These are phyloP conservation scores for Anthoceros angustus DNA, from an alignment of 225 moss, liverwort and hornwort genomes.

Conservation along the genomic window DNA sequence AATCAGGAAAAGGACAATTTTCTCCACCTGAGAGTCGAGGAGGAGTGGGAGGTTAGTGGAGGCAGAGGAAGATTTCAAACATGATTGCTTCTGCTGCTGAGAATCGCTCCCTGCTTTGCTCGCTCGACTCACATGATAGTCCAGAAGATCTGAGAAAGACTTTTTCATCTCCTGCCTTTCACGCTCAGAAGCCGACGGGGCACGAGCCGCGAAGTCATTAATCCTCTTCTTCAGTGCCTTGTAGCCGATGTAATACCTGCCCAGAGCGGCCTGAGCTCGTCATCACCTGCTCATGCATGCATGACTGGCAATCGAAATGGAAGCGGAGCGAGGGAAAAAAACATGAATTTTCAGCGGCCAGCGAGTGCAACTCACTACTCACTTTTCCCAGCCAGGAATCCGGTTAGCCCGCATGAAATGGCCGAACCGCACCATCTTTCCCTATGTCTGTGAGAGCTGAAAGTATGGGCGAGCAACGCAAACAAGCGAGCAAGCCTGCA, in stretches of 20 bases:
- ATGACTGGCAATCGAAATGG: not conserved
- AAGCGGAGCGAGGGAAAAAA: not conserved
- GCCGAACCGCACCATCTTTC: slow-evolving; percentile 54
- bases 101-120: not conserved
- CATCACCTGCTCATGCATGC: not conserved
- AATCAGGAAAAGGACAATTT: slow-evolving; percentile 75
- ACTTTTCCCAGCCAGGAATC: slow-evolving; percentile 55
- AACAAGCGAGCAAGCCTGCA: too few relatives aligned
- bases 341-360: slow-evolving; percentile 4
- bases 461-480: too few relatives aligned
- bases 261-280: slow-evolving; percentile 1
- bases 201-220: slow-evolving; percentile 25
- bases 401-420: slow-evolving; percentile 41
- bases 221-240: slow-evolving; percentile 44
- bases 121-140: slow-evolving; percentile 32
- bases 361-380: not conserved
- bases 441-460: not conserved
- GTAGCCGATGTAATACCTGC: slow-evolving; percentile 50
- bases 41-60: not conserved
- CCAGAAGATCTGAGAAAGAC: slow-evolving; percentile 51
- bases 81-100: not conserved
- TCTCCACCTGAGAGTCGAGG: slow-evolving; percentile 46
- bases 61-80: not conserved
- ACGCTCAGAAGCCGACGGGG: slow-evolving; percentile 18
- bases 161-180: slow-evolving; percentile 41